These are phyloP conservation scores for Salix arbutifolia DNA, from an alignment of 345 rosid species.

Conservation along the genomic window DNA sequence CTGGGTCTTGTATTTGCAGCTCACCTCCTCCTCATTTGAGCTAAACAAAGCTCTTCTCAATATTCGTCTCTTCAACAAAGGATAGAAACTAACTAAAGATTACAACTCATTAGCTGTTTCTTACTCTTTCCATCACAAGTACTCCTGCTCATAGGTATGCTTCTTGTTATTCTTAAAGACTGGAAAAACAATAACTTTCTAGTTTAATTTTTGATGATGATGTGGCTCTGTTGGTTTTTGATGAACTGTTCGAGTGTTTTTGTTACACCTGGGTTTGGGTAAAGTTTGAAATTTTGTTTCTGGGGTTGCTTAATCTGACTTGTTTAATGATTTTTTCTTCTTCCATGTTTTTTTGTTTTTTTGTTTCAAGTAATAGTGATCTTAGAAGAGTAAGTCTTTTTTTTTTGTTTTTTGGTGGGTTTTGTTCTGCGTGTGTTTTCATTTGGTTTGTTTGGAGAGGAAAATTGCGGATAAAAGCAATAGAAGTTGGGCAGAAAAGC, in stretches of 20 bases:
- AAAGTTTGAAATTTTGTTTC: slow-evolving; percentile 12
- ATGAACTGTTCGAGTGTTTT: not conserved
- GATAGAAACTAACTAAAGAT: not conserved
- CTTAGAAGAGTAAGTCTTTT: not conserved
- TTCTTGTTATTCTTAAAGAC: not conserved
- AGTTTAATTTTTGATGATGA: not conserved
- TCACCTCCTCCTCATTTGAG: slow-evolving; percentile 4
- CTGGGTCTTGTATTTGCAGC: slow-evolving; percentile 2
- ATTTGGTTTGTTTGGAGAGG: not conserved
- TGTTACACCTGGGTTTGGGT: not conserved
- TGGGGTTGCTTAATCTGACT: not conserved
- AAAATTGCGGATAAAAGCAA: not conserved
- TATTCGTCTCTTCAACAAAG: not conserved
- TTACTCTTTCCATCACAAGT: not conserved
- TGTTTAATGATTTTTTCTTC: not conserved
- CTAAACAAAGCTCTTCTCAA: not conserved
- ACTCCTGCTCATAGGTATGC: slow-evolving; percentile 18
- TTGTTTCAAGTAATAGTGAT: not conserved
- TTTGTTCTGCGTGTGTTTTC: not conserved
- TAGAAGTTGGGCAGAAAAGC: not conserved
- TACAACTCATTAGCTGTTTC: not conserved
- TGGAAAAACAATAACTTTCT: not conserved
- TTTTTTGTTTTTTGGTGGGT: not conserved
- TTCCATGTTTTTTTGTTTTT: not conserved
- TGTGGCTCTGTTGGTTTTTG: not conserved